These are phyloP conservation scores for Waltiozyma solani DNA, from an alignment of 1,139 yeast genomes.

Conservation along the genomic window DNA sequence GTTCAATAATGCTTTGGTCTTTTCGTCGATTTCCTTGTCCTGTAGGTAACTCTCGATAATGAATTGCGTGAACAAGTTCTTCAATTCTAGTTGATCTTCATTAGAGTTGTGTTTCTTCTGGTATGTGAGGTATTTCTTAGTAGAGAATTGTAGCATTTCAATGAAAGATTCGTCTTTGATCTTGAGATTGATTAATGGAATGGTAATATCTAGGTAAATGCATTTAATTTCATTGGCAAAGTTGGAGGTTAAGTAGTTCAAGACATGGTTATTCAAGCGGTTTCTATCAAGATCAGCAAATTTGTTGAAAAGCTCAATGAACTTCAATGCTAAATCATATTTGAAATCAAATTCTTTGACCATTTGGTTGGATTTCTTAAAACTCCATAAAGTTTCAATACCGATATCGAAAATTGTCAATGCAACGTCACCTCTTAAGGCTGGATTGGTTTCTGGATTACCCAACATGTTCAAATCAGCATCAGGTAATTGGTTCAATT, in stretches of 20 bases:
- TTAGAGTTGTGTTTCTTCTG: constrained; percentile 31
- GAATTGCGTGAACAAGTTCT: constrained; percentile 29
- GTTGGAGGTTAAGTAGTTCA: constrained; percentile 34
- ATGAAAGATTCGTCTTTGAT: constrained; percentile 37
- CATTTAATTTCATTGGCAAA: constrained; percentile 23
- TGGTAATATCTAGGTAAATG: constrained; percentile 45
- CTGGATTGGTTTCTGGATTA: constrained; percentile 79
- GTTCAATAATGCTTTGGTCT: constrained; percentile 22
- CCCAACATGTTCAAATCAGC: constrained; percentile 85
- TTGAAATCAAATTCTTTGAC: constrained; percentile 25
- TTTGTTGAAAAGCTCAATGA: constrained; percentile 49
- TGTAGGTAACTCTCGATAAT: constrained; percentile 26
- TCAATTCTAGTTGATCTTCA: constrained; percentile 32
- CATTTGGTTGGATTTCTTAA: constrained; percentile 24
- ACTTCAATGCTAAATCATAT: constrained; percentile 34
- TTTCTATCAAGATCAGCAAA: constrained; percentile 62
- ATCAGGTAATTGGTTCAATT: constrained; percentile 69
- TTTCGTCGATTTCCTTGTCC: constrained; percentile 20
- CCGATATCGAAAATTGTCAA: constrained; percentile 73
- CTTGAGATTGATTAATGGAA: constrained; percentile 51
- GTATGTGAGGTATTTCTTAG: constrained; percentile 62
- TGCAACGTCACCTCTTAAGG: constrained; percentile 82
- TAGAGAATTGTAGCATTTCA: constrained; percentile 53
- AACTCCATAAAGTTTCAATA: constrained; percentile 33
- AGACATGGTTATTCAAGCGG: constrained; percentile 55